Evolutionary conservation across 2,329 filamentous ascomycete species (phyloP).

Genomic region (Trichoderma oligosporum): DNA sequence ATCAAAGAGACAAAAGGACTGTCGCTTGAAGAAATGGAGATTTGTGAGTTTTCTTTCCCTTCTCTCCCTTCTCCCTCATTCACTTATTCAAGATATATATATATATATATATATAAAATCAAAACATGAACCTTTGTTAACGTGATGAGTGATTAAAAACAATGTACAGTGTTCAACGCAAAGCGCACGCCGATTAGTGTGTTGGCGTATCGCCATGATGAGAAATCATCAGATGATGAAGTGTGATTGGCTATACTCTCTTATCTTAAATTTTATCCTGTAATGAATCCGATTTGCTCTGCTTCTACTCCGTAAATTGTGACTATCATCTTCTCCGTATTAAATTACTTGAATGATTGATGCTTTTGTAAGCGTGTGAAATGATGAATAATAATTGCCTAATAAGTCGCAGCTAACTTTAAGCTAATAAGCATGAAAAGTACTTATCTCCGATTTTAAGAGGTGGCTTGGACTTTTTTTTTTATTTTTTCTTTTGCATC

Average conservation of each 20-base stretch:
- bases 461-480: too few relatives aligned
- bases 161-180: slow-evolving; percentile 25
- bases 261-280: background rate
- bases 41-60: slow-evolving; percentile 6
- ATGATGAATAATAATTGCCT: slow-evolving; percentile 10
- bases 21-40: slow-evolving; percentile 30
- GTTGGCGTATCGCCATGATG: slow-evolving; percentile 8
- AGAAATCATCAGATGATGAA: slow-evolving; percentile 16
- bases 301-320: too few relatives aligned
- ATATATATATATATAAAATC: too few relatives aligned
- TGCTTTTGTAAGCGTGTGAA: background rate
- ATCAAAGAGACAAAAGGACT: slow-evolving; percentile 25
- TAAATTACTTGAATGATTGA: background rate
- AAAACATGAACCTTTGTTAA: background rate
- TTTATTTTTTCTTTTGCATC: background rate
- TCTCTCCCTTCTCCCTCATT: too few relatives aligned
- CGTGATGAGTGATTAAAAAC: background rate
- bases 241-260: background rate
- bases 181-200: slow-evolving; percentile 21
- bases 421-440: background rate
- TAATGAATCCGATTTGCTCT: too few relatives aligned
- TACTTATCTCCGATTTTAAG: too few relatives aligned
- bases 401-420: background rate
- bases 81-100: background rate
- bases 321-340: too few relatives aligned